Evolutionary conservation across 2,329 filamentous ascomycete species (phyloP).

Genomic region (Delphinella strobiligena): DNA sequence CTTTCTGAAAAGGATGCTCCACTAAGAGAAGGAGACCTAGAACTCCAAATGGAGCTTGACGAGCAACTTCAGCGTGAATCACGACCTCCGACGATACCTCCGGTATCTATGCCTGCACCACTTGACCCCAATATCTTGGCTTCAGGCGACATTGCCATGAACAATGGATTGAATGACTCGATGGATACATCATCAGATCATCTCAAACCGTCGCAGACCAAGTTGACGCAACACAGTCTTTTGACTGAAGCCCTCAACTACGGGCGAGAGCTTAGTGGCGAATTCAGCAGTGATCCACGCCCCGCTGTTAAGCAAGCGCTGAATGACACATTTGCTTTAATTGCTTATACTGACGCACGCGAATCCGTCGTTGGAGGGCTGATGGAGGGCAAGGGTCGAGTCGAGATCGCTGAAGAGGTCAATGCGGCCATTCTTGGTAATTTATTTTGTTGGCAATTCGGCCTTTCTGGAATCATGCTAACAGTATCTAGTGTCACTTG

Average conservation of each 20-base stretch:
- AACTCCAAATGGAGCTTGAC: conserved; percentile 48
- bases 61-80: conserved; percentile 31
- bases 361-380: conserved; percentile 67
- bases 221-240: conserved; percentile 34
- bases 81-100: conserved; percentile 4
- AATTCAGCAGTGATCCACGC: conserved; percentile 62
- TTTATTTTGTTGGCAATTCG: conserved; percentile 21
- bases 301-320: conserved; percentile 62
- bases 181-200: conserved; percentile 21
- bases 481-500: conserved; percentile 58
- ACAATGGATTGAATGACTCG: conserved; percentile 14
- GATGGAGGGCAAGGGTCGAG: conserved; percentile 62
- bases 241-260: conserved; percentile 64
- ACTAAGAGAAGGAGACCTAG: conserved; percentile 25
- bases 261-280: conserved; percentile 62
- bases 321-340: conserved; percentile 73
- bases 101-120: conserved; percentile 5
- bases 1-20: conserved; percentile 10
- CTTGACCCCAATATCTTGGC: conserved; percentile 1
- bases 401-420: conserved; percentile 77
- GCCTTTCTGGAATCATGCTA: conserved; percentile 12
- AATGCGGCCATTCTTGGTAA: conserved; percentile 85
- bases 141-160: conserved; percentile 7
- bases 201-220: conserved; percentile 2
- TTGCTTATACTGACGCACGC: conserved; percentile 75